phyloP scores from a whole-genome alignment of 2,329 filamentous ascomycete genomes.

The Verticillium albo-atrum region DNA sequence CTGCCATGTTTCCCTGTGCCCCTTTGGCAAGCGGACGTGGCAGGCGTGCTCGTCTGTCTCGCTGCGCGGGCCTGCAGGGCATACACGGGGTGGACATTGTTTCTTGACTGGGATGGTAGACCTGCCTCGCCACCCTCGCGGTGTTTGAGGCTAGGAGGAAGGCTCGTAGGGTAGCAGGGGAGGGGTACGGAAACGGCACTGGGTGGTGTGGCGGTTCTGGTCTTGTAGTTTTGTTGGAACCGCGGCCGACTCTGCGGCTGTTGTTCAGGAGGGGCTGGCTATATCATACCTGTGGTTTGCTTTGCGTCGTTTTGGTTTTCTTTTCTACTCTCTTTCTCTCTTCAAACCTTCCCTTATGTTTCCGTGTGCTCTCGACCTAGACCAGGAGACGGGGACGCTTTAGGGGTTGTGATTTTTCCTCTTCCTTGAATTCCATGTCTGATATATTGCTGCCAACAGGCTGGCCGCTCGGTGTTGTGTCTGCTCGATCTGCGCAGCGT shows the following conservation, averaged over 20 bases:
- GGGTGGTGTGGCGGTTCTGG: background rate
- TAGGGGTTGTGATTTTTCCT: background rate
- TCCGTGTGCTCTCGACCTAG: background rate
- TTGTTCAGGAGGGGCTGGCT: background rate
- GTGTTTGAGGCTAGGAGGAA: background rate
- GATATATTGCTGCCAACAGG: background rate
- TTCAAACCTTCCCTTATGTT: background rate
- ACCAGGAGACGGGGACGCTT: background rate
- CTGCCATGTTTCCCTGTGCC: conserved; percentile 5
- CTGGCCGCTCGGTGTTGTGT: background rate
- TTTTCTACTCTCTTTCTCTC: background rate
- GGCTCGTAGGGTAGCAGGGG: background rate
- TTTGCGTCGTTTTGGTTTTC: background rate
- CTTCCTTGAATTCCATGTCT: background rate
- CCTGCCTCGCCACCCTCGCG: background rate
- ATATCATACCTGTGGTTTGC: background rate
- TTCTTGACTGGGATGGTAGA: background rate
- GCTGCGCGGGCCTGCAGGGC: background rate
- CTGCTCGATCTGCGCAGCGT: background rate
- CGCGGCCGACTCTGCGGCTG: background rate
- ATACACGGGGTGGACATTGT: background rate
- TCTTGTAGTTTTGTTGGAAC: background rate
- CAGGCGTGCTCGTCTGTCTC: conserved; percentile 7
- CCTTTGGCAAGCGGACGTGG: conserved; percentile 6
- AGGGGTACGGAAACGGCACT: background rate